phyloP scores from a whole-genome alignment of 1,139 yeast species.

The Arxiozyma bovina region DNA sequence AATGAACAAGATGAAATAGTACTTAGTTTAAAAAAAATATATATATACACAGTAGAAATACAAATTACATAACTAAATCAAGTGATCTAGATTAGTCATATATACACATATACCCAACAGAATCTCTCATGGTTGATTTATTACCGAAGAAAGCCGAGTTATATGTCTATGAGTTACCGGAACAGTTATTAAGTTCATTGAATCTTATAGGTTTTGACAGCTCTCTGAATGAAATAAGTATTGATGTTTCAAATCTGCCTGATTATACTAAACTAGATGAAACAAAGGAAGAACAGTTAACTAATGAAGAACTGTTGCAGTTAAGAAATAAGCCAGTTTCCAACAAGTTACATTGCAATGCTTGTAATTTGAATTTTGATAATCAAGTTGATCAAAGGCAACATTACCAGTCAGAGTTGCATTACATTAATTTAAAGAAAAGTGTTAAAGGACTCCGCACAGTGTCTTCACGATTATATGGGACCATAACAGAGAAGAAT shows the following conservation, averaged over 20 bases:
- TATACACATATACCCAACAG: neutral
- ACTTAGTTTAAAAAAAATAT: too few relatives aligned
- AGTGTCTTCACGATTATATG: slow-evolving; percentile 30
- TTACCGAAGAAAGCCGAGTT: slow-evolving; percentile 33
- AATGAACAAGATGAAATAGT: too few relatives aligned
- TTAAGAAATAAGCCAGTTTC: slow-evolving; percentile 5
- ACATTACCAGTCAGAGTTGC: slow-evolving; percentile 57
- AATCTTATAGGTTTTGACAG: slow-evolving; percentile 52
- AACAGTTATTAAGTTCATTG: slow-evolving; percentile 39
- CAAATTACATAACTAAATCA: too few relatives aligned
- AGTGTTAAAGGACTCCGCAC: slow-evolving; percentile 33
- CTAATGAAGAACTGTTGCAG: neutral
- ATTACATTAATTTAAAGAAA: slow-evolving; percentile 54
- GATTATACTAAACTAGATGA: slow-evolving; percentile 4
- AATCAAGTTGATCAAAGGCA: slow-evolving; percentile 26
- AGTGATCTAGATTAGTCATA: neutral
- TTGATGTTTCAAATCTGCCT: neutral
- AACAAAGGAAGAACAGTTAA: slow-evolving; percentile 6
- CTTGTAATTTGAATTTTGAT: slow-evolving; percentile 23
- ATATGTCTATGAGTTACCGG: slow-evolving; percentile 47
- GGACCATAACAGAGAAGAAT: neutral
- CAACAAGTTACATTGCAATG: slow-evolving; percentile 14
- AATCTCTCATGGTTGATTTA: neutral
- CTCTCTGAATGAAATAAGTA: slow-evolving; percentile 32
- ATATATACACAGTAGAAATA: neutral